Percentiles rank a stretch among this genome's conserved stretches.
Conservation (phyloP, 1,284 basidiomycete species). For the Trametes versicolor region DNA sequence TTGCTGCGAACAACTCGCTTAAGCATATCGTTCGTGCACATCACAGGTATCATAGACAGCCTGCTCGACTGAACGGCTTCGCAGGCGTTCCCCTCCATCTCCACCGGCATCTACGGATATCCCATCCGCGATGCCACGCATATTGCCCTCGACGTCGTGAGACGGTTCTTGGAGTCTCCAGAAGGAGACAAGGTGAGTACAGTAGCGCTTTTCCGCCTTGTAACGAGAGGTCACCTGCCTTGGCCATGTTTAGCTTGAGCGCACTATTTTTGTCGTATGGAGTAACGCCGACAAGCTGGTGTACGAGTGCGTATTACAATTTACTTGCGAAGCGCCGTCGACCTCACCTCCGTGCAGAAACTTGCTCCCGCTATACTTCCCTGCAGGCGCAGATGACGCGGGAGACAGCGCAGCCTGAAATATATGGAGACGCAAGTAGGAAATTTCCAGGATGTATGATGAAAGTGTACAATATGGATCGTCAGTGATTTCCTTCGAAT, state of each 20-base stretch:
- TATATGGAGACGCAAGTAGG: not conserved
- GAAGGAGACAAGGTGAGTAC: conserved; percentile 57
- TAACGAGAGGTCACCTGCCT: not conserved
- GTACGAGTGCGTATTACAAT: conserved; percentile 64
- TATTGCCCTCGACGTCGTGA: conserved; percentile 69
- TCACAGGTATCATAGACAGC: not conserved
- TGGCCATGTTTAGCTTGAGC: conserved; percentile 62
- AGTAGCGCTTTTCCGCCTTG: not conserved
- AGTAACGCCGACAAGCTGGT: conserved; percentile 67
- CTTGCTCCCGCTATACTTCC: conserved; percentile 73
- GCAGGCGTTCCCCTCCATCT: conserved; percentile 84
- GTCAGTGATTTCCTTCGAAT: too few species aligned
- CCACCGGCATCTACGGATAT: conserved; percentile 84
- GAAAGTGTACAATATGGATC: not conserved
- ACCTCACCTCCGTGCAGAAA: conserved; percentile 49
- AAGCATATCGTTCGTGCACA: conserved; percentile 68
- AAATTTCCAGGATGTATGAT: not conserved
- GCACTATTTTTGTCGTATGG: conserved; percentile 80
- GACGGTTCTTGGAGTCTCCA: conserved; percentile 66
- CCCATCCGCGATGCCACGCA: conserved; percentile 77
- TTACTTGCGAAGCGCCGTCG: not conserved
- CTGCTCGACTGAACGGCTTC: conserved; percentile 23
- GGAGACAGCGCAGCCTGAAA: not conserved
- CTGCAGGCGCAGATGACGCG: conserved; percentile 41
- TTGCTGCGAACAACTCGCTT: conserved; percentile 68